Evolutionary conservation across 495 filamentous ascomycete species (phyloP).

Genomic region (Usnea hakonensis): DNA sequence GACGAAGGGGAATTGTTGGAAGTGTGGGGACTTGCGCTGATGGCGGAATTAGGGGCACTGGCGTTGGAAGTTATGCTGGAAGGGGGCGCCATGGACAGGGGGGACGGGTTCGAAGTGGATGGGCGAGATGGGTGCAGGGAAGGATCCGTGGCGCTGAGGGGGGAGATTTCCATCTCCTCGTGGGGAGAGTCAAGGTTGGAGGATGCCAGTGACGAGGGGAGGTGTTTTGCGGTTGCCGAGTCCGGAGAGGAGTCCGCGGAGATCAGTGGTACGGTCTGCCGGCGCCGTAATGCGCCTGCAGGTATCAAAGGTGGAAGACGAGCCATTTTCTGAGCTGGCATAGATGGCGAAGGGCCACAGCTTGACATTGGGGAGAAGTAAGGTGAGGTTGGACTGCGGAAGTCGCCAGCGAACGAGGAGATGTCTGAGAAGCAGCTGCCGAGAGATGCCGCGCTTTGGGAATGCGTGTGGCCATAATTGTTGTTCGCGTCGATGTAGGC

Average conservation of each 20-base stretch:
- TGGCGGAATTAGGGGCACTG: slow-evolving; percentile 18
- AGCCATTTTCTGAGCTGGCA: slow-evolving; percentile 52
- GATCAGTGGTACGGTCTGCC: slow-evolving; percentile 81
- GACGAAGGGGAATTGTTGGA: slow-evolving; percentile 28
- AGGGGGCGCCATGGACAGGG: slow-evolving; percentile 46
- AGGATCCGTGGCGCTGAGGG: slow-evolving; percentile 46
- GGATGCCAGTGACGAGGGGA: slow-evolving; percentile 46
- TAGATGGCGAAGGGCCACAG: slow-evolving; percentile 53
- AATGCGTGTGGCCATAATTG: slow-evolving; percentile 49
- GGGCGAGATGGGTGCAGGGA: slow-evolving; percentile 14
- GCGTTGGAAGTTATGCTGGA: slow-evolving; percentile 19
- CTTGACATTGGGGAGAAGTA: slow-evolving; percentile 75
- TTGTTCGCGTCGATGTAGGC: slow-evolving; percentile 41
- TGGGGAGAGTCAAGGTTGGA: slow-evolving; percentile 66
- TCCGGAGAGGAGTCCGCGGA: slow-evolving; percentile 62
- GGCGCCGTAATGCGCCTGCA: slow-evolving; percentile 65
- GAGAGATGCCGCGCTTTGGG: slow-evolving; percentile 50
- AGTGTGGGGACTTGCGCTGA: slow-evolving; percentile 38
- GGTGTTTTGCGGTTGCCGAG: slow-evolving; percentile 56
- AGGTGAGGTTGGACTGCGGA: slow-evolving; percentile 79
- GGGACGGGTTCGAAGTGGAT: slow-evolving; percentile 31
- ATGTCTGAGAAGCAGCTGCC: slow-evolving; percentile 48
- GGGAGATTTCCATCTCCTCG: slow-evolving; percentile 45
- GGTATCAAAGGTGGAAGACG: slow-evolving; percentile 48
- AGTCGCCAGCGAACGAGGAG: slow-evolving; percentile 62